These are phyloP conservation scores for Backusella tuberculispora DNA, from an alignment of 192 early-diverging fungal genomes.

Conservation along the genomic window DNA sequence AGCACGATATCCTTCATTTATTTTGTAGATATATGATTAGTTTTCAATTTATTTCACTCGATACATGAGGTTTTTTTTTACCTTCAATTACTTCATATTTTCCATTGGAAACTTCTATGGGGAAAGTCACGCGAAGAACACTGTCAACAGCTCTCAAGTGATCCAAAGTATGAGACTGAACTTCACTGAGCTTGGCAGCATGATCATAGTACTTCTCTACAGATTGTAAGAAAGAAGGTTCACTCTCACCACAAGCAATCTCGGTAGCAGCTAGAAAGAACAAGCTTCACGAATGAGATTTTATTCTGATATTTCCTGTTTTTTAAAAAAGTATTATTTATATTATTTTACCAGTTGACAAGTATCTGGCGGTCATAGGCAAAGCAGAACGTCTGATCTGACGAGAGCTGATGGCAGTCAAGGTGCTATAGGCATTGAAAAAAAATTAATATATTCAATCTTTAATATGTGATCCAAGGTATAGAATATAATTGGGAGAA, in stretches of 20 bases:
- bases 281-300: not conserved
- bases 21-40: conserved; percentile 9
- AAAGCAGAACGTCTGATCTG: conserved; percentile 22
- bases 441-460: not conserved
- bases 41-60: not conserved
- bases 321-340: not conserved
- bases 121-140: conserved; percentile 77
- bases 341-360: conserved; percentile 25
- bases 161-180: conserved; percentile 58
- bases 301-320: not conserved
- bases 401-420: conserved; percentile 6
- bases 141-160: conserved; percentile 76
- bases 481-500: not conserved
- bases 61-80: conserved; percentile 1
- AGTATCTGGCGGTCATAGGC: conserved; percentile 28
- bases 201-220: conserved; percentile 75
- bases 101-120: conserved; percentile 67
- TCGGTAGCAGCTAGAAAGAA: conserved; percentile 48
- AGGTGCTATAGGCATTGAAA: not conserved
- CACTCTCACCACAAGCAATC: conserved; percentile 62
- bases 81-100: conserved; percentile 69
- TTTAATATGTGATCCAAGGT: not conserved
- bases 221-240: conserved; percentile 73
- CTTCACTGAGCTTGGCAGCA: conserved; percentile 68
- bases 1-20: conserved; percentile 66